phyloP scores from a whole-genome alignment of 768 basidiomycete species.

The Termitomyces sp. region DNA sequence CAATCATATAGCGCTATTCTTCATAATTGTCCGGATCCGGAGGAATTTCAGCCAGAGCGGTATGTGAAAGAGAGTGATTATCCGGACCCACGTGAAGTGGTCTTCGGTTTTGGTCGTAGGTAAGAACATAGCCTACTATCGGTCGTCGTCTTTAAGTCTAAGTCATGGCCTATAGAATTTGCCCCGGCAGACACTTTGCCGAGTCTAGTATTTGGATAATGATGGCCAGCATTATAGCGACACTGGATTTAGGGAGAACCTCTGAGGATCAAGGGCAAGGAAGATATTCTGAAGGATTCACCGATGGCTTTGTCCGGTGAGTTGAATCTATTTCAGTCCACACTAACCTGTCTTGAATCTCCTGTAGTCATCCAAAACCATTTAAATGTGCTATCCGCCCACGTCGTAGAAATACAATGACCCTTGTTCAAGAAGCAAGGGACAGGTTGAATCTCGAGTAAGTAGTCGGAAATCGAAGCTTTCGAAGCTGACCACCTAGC shows the following conservation, averaged over 20 bases:
- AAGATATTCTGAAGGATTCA: slow-evolving; percentile 32
- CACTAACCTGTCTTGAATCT: background rate
- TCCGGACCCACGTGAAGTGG: slow-evolving; percentile 39
- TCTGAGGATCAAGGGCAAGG: slow-evolving; percentile 36
- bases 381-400: slow-evolving; percentile 42
- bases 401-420: slow-evolving; percentile 27
- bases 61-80: slow-evolving; percentile 32
- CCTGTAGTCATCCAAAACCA: slow-evolving; percentile 43
- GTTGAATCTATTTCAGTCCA: slow-evolving; percentile 7
- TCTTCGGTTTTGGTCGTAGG: slow-evolving; percentile 58
- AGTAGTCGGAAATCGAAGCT: background rate
- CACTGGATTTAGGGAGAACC: slow-evolving; percentile 37
- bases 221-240: slow-evolving; percentile 36
- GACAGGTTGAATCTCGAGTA: slow-evolving; percentile 9
- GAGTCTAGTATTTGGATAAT: slow-evolving; percentile 42
- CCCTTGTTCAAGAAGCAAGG: slow-evolving; percentile 25
- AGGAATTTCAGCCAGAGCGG: slow-evolving; percentile 44
- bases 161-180: slow-evolving; percentile 29
- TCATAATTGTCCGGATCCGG: slow-evolving; percentile 38
- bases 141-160: background rate
- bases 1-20: slow-evolving; percentile 31
- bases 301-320: slow-evolving; percentile 42
- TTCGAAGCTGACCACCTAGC: background rate
- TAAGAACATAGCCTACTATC: slow-evolving; percentile 13
- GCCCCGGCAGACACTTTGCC: slow-evolving; percentile 51